Evolutionary conservation across 2,329 filamentous ascomycete genomes (phyloP), one percentile per base, ranked within the genome.

Genomic region (Drechslerella dactyloides): DNA sequence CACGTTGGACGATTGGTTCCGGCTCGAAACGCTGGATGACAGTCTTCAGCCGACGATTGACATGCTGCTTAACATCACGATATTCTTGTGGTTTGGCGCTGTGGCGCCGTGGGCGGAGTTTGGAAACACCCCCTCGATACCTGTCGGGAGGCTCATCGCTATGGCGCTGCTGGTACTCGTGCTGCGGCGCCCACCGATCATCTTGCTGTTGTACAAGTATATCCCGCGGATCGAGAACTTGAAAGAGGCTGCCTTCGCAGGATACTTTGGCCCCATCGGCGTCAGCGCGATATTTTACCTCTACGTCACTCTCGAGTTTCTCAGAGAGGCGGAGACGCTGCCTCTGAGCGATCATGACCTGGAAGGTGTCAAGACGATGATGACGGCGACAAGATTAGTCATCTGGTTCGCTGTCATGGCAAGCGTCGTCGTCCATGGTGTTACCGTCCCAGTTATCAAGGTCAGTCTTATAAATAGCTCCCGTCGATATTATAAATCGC

Each of bases 21-120:
- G 93, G 0, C 82, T 93, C 0, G 90, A 96, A 79, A 97, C 93
- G 0, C 82, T 89, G 76, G 93, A 96, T 75, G 93, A 97, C 78
- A 93, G 90, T 1, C 84, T 97, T n/a, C 92, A 97, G 78, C 92
- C 92, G 0, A 96, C 92, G 0, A 90, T 97, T 51, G 92, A 97
- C 78, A 96, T 96, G 91, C 83, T 97, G 1, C 87, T 97, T 65
- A 97, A 97, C 78, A 86, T 96, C 2, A 83, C 88, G 17, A 85
- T 97, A 42, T 97, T 97, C 79, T 86, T 96, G 80, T 97, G 91
- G 92, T 93, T 90, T 76, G 92, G 92, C 2, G 90, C 91, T 0
- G 86, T 93, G 10, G 90, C 89, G 68, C 93, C 93, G 0, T 97
- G 93, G 93, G 78, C 82, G 2, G 82, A 81, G 24, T 96, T 97